A percentile compares a stretch with the other conserved stretches of the same genome.
Evolutionary conservation across 495 filamentous ascomycete species (phyloP).

Genomic region (Neurospora sublineolata): DNA sequence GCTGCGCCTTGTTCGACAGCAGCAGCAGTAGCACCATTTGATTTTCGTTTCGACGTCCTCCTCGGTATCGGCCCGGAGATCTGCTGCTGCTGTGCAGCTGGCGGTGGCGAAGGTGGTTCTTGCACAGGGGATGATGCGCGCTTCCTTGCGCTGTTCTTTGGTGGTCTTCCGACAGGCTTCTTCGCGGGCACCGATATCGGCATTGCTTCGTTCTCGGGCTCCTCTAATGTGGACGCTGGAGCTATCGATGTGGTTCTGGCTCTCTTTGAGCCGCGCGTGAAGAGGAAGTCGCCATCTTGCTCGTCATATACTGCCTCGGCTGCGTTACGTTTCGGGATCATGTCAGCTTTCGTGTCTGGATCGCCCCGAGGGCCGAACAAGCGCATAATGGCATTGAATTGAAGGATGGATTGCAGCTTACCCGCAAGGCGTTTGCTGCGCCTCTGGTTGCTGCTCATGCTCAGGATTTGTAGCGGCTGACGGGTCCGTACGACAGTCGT

Average conservation of each 20-base stretch:
- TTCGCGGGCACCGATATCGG: constrained; percentile 26
- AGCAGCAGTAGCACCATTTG: constrained; percentile 7
- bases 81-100: constrained; percentile 1
- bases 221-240: constrained; percentile 28
- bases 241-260: constrained; percentile 29
- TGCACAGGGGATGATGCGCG: constrained; percentile 25
- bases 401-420: constrained; percentile 21
- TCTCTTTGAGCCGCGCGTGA: constrained; percentile 45
- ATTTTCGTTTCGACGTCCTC: constrained; percentile 31
- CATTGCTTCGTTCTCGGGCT: constrained; percentile 28
- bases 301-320: constrained; percentile 46
- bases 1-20: no score
- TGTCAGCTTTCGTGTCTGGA: constrained; percentile 4
- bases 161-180: constrained; percentile 29
- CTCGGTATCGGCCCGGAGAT: constrained; percentile 23
- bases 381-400: background rate
- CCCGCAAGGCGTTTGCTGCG: constrained; percentile 46
- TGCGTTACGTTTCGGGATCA: constrained; percentile 8
- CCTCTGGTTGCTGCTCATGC: constrained; percentile 47
- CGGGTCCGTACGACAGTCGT: constrained; percentile 49
- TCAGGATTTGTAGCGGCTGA: constrained; percentile 46
- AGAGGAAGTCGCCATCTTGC: constrained; percentile 53
- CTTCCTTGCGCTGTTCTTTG: constrained; percentile 26
- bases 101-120: constrained; percentile 10
- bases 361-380: constrained; percentile 8